Evolutionary conservation across 805 yeast species (phyloP).

Genomic region (Pichia eremophila): DNA sequence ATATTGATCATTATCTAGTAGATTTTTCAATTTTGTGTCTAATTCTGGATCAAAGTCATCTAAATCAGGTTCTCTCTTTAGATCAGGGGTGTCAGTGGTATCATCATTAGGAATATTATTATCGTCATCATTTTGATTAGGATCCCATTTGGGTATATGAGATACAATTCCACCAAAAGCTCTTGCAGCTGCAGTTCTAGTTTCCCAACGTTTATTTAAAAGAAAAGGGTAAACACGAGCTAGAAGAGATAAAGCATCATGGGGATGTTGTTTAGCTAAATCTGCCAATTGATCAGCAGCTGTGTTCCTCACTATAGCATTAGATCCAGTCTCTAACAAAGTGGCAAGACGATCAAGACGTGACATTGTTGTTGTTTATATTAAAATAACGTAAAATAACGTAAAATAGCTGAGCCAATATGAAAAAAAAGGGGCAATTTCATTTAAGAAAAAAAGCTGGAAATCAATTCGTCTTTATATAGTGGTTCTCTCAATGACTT

Average conservation of each 20-base stretch:
- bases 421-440: too few relatives aligned
- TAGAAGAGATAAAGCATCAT: constrained; percentile 71
- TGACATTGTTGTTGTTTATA: neutral
- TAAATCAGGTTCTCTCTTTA: constrained; percentile 8
- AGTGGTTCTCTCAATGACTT: too few relatives aligned
- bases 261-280: constrained; percentile 89
- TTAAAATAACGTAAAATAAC: too few relatives aligned
- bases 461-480: too few relatives aligned
- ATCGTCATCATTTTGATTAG: constrained; percentile 34
- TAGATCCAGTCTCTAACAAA: constrained; percentile 84
- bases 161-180: constrained; percentile 91
- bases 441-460: too few relatives aligned
- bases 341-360: constrained; percentile 29
- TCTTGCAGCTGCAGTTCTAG: constrained; percentile 86
- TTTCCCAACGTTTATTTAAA: constrained; percentile 84
- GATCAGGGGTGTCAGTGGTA: constrained; percentile 13
- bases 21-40: constrained; percentile 23
- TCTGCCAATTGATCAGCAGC: constrained; percentile 97
- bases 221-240: constrained; percentile 89
- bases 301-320: constrained; percentile 84
- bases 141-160: constrained; percentile 77
- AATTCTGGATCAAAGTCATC: constrained; percentile 17
- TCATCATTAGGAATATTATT: constrained; percentile 10
- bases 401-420: neutral
- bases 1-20: constrained; percentile 30